Conservation (phyloP, 495 filamentous ascomycete species). For the Aeminium ludgeri region DNA sequence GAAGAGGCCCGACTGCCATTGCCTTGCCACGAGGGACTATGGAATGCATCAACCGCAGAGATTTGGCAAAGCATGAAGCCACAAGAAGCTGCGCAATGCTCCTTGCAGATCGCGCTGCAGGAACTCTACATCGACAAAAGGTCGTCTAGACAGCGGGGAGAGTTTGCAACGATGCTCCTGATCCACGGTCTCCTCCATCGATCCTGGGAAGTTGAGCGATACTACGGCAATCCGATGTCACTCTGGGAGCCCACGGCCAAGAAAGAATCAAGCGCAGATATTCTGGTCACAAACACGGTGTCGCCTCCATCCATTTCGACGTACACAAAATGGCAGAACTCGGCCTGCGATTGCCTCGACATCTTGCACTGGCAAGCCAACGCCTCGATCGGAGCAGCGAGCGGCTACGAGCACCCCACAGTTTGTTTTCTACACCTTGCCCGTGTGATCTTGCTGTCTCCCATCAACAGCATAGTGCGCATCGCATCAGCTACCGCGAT, state of each 20-base stretch:
- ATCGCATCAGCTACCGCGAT: conserved; percentile 9
- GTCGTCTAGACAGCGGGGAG: conserved; percentile 26
- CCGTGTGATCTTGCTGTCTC: conserved; percentile 24
- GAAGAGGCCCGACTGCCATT: conserved; percentile 30
- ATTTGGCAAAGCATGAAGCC: conserved; percentile 23
- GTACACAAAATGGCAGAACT: conserved; percentile 39
- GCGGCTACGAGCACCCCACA: conserved; percentile 35
- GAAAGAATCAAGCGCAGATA: not conserved
- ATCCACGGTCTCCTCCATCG: conserved; percentile 36
- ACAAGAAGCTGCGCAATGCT: conserved; percentile 18
- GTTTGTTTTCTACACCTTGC: conserved; percentile 37
- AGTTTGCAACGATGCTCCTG: conserved; percentile 33
- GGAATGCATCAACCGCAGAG: conserved; percentile 28
- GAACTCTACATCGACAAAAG: conserved; percentile 35
- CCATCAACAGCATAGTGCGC: conserved; percentile 16
- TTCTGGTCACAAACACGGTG: conserved; percentile 27
- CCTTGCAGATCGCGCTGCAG: conserved; percentile 31
- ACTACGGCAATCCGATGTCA: conserved; percentile 31
- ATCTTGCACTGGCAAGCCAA: conserved; percentile 40
- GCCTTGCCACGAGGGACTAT: conserved; percentile 32
- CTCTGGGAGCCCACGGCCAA: conserved; percentile 34
- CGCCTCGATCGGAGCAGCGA: conserved; percentile 28
- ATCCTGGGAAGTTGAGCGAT: conserved; percentile 35
- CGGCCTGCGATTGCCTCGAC: conserved; percentile 37
- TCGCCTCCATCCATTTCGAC: conserved; percentile 35